Evolutionary conservation across 208 protist species (phyloP).

Genomic region (Leishmania aethiopica): DNA sequence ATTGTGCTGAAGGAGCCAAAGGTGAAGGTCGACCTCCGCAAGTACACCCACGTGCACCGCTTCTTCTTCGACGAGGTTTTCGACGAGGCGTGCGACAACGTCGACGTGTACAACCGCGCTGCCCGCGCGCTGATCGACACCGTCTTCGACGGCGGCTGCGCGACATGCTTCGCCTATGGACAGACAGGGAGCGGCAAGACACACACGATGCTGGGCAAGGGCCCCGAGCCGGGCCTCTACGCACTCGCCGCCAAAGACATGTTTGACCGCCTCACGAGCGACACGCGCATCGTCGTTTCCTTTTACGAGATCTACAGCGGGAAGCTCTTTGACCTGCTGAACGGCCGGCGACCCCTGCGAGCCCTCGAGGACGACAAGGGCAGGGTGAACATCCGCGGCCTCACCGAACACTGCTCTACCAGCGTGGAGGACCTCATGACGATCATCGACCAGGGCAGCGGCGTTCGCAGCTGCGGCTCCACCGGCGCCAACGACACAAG

Average conservation of each 20-base stretch:
- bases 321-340: conserved; percentile 78
- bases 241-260: conserved; percentile 70
- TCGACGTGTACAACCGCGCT: conserved; percentile 87
- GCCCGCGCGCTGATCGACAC: conserved; percentile 69
- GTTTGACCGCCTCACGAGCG: conserved; percentile 56
- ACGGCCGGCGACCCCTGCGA: conserved; percentile 61
- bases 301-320: conserved; percentile 91
- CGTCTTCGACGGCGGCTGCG: conserved; percentile 66
- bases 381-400: conserved; percentile 66
- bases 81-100: conserved; percentile 87
- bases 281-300: conserved; percentile 42
- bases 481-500: conserved; percentile 95
- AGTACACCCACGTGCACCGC: conserved; percentile 96
- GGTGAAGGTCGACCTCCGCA: conserved; percentile 94
- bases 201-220: conserved; percentile 89
- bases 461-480: conserved; percentile 76
- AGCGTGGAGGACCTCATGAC: conserved; percentile 61
- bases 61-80: conserved; percentile 97
- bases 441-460: conserved; percentile 86
- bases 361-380: conserved; percentile 71
- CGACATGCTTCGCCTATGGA: conserved; percentile 91
- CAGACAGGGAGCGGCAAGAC: conserved; percentile 94
- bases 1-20: conserved; percentile 88
- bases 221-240: conserved; percentile 67
- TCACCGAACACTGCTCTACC: conserved; percentile 55